Percentiles rank a stretch among this genome's conserved stretches.
These are phyloP conservation scores for Cucumis melo DNA, from an alignment of 306 rosid genomes.

Conservation along the genomic window DNA sequence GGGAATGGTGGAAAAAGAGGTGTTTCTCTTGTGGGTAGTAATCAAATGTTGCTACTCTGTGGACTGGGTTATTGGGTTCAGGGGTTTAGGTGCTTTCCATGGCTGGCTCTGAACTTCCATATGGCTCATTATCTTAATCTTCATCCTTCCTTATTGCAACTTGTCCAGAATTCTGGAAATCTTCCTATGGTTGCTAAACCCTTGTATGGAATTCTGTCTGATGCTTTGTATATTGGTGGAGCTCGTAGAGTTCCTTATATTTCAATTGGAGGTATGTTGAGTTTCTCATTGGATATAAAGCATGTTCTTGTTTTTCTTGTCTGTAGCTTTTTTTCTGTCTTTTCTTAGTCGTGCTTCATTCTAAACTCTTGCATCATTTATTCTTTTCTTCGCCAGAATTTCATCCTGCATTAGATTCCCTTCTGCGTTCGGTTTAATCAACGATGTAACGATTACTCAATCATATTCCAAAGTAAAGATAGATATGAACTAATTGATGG, in stretches of 20 bases:
- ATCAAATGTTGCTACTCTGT: constrained; percentile 42
- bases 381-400: neutral
- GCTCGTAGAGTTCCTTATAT: constrained; percentile 79
- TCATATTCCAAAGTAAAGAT: neutral
- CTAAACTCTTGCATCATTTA: neutral
- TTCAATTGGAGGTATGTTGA: constrained; percentile 53
- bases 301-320: neutral
- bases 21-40: constrained; percentile 17
- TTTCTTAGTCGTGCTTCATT: neutral
- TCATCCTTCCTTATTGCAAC: constrained; percentile 58
- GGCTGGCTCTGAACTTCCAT: constrained; percentile 78
- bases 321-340: neutral
- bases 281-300: neutral
- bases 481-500: neutral
- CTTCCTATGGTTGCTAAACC: constrained; percentile 94
- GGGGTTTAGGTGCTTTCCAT: constrained; percentile 89
- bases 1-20: constrained; percentile 16
- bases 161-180: constrained; percentile 54
- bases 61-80: constrained; percentile 88
- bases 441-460: neutral
- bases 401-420: neutral
- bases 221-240: constrained; percentile 50
- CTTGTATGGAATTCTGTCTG: constrained; percentile 68
- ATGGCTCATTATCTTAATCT: constrained; percentile 55
- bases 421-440: neutral